phyloP scores from a whole-genome alignment of 768 basidiomycete species.

The Lyophyllum shimeji region DNA sequence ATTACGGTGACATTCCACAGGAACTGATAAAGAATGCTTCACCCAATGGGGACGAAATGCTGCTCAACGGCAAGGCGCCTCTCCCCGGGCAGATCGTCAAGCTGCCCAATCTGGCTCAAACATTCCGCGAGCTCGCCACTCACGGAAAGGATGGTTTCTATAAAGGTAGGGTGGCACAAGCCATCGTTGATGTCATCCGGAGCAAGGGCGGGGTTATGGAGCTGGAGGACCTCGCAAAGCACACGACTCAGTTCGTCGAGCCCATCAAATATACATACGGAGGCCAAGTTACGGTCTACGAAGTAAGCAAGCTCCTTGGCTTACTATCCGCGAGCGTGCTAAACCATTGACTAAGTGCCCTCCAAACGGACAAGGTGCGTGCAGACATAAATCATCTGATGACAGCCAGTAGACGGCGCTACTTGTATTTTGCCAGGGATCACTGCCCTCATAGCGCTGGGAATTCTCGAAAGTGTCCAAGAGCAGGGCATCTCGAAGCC shows the following conservation, averaged over 20 bases:
- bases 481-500: conserved; percentile 67
- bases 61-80: conserved; percentile 81
- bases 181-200: conserved; percentile 83
- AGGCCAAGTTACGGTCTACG: conserved; percentile 84
- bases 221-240: conserved; percentile 87
- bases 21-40: conserved; percentile 78
- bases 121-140: conserved; percentile 76
- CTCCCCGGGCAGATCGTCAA: conserved; percentile 81
- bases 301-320: conserved; percentile 47
- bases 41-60: conserved; percentile 83
- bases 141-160: conserved; percentile 94
- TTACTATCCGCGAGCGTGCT: not conserved
- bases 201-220: conserved; percentile 92
- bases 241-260: conserved; percentile 76
- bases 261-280: conserved; percentile 92
- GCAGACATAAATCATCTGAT: not conserved
- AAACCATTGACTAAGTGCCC: conserved; percentile 63
- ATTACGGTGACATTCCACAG: conserved; percentile 27
- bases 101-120: conserved; percentile 78
- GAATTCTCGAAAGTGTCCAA: conserved; percentile 88
- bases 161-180: conserved; percentile 86
- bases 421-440: conserved; percentile 49
- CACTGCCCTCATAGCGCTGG: conserved; percentile 89
- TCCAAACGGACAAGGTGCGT: conserved; percentile 88
- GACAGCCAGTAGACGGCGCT: conserved; percentile 1